Evolutionary conservation across 495 filamentous ascomycete species (phyloP), one percentile per base, ranked within the genome.

Genomic region (Penicillium parvum): DNA sequence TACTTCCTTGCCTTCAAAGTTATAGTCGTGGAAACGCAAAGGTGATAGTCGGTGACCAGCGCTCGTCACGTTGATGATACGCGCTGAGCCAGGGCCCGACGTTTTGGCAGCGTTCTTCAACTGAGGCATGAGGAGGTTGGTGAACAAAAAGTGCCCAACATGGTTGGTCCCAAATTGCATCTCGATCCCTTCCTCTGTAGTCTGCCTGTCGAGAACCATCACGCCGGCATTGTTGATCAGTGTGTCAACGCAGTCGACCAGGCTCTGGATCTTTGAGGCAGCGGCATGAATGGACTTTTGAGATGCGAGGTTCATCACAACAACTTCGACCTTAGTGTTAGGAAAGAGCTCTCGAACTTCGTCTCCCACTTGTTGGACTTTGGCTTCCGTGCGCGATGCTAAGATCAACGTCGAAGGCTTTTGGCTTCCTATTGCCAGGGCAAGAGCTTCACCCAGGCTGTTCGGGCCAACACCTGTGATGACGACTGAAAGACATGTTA

Each of bases 131-230:
- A 90, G 65, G 5, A 82, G 64, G 33, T 76, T 73, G 15, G 78
- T 81, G 18, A 90, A 66, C 6, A 86, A 69, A 27, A 78, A 79
- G 50, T 86, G 83, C 4, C 77, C 80, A 42, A 88, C 58, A 55
- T 89, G 77, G 53, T 89, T 90, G 4, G 78, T 81, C n/a, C 78
- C 82, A 44, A 88, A 79, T 41, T 85, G 80, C 21, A 80, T 69
- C 53, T 89, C 83, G 54, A 79, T 82, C n/a, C 83, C 82, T 15
- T 87, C 79, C 3, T 67, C 54, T 0, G 82, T 82, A 1, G 64
- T 47, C 0, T 54, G 52, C 6, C 55, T 65, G 0, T 74, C 67
- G 5, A 71, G 44, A 0, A 66, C 77, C 77, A 86, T 82, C 45
- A 85, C 73, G 25, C 83, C 84, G 3, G 85, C 84, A 49, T 88